Conservation (phyloP, 192 early-diverging fungal genomes). For the Borealophlyctis nickersoniae region DNA sequence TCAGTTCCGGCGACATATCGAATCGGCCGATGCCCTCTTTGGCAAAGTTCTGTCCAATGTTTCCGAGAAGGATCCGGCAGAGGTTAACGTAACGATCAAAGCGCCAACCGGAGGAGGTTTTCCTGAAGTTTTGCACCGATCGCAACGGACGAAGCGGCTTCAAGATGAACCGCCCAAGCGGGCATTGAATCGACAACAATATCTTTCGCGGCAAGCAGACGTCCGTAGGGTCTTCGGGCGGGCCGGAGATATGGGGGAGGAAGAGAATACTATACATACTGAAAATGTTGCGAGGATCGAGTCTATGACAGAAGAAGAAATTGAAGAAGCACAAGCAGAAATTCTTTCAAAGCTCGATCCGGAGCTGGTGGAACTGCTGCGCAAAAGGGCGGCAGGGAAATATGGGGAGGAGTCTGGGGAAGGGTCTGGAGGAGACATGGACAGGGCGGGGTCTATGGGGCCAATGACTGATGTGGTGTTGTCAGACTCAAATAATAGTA, state of each 20-base stretch:
- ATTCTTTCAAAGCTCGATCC: slow-evolving; percentile 63
- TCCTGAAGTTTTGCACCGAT: slow-evolving; percentile 22
- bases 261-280: slow-evolving; percentile 52
- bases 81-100: not conserved
- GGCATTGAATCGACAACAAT: slow-evolving; percentile 2
- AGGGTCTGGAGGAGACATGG: not conserved
- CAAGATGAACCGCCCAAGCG: not conserved
- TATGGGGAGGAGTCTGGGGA: not conserved
- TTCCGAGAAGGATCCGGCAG: slow-evolving; percentile 10
- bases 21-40: slow-evolving; percentile 16
- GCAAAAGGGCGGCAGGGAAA: slow-evolving; percentile 34
- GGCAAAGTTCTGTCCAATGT: slow-evolving; percentile 23
- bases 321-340: slow-evolving; percentile 64
- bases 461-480: slow-evolving; percentile 9
- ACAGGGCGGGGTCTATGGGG: not conserved
- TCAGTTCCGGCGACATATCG: not conserved
- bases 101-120: slow-evolving; percentile 16
- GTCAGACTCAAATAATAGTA: too few relatives aligned
- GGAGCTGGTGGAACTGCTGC: slow-evolving; percentile 61
- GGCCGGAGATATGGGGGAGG: not conserved
- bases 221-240: not conserved
- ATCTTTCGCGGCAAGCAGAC: not conserved
- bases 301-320: slow-evolving; percentile 70
- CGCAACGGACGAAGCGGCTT: not conserved
- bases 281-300: slow-evolving; percentile 48